phyloP scores from a whole-genome alignment of 495 filamentous ascomycete species.

The Rhypophila decipiens region DNA sequence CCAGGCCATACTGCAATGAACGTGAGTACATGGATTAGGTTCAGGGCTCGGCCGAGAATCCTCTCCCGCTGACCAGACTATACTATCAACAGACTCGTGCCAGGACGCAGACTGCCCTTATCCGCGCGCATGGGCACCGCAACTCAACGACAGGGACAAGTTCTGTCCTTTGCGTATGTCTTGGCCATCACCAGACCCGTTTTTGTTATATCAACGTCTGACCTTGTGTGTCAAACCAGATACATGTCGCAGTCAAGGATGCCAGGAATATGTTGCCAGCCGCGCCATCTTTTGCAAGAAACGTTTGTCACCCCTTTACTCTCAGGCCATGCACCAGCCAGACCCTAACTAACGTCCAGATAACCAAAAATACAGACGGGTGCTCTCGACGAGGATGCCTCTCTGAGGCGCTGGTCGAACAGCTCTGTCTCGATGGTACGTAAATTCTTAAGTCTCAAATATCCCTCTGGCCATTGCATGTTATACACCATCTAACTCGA shows the following conservation, averaged over 20 bases:
- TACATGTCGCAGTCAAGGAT: constrained; percentile 15
- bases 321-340: neutral
- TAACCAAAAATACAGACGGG: constrained; percentile 7
- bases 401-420: constrained; percentile 12
- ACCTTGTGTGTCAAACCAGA: constrained; percentile 13
- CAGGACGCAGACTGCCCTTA: constrained; percentile 4
- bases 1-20: constrained; percentile 16
- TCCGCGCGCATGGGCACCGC: constrained; percentile 1
- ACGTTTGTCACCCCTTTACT: constrained; percentile 2
- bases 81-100: constrained; percentile 10
- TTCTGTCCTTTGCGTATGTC: constrained; percentile 19
- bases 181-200: neutral
- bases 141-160: neutral
- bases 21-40: constrained; percentile 26
- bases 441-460: neutral
- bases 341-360: neutral
- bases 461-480: no score
- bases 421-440: constrained; percentile 18
- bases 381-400: constrained; percentile 16
- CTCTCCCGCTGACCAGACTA: no score
- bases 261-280: constrained; percentile 12
- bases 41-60: no score
- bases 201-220: neutral
- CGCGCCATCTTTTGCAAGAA: constrained; percentile 14
- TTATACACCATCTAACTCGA: no score